A percentile compares a stretch with the other conserved stretches of the same genome.
phyloP scores from a whole-genome alignment of 139 green algal species.

The Chlorella sp. region DNA sequence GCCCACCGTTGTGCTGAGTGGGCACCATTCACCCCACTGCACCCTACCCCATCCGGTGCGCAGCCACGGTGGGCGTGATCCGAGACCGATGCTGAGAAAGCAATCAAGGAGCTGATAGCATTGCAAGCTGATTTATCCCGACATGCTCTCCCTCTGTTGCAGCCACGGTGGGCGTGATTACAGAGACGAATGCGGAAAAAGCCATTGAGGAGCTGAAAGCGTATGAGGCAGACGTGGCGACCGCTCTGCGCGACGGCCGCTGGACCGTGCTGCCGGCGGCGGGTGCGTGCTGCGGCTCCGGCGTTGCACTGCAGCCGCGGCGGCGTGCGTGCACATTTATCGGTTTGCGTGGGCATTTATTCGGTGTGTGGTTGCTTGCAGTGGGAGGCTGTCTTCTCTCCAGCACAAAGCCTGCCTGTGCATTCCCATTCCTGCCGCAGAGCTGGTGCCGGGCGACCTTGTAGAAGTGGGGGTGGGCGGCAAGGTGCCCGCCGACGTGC shows the following conservation, averaged over 20 bases:
- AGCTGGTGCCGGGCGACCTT: constrained; percentile 92
- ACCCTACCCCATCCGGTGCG: too few species aligned
- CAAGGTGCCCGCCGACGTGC: constrained; percentile 91
- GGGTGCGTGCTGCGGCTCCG: neutral
- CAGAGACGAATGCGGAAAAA: constrained; percentile 95
- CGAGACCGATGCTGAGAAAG: constrained; percentile 96
- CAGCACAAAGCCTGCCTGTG: neutral
- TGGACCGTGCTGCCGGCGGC: constrained; percentile 61
- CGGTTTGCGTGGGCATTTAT: neutral
- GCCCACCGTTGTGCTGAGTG: too few species aligned
- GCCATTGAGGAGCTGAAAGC: constrained; percentile 97
- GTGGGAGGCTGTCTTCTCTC: too few species aligned
- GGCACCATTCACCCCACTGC: too few species aligned
- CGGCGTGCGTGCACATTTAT: neutral
- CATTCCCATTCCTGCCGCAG: constrained; percentile 9
- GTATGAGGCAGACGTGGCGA: constrained; percentile 90
- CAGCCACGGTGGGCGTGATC: constrained; percentile 66
- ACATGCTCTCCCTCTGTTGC: constrained; percentile 21
- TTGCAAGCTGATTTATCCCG: too few species aligned
- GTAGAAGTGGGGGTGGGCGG: constrained; percentile 89
- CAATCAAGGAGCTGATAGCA: constrained; percentile 96
- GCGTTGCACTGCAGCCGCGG: too few species aligned
- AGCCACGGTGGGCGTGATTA: constrained; percentile 93
- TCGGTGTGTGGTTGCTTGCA: neutral
- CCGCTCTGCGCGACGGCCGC: constrained; percentile 70